A percentile compares a stretch with the other conserved stretches of the same genome.
phyloP scores from a whole-genome alignment of 495 filamentous ascomycete genomes.

The Arthonia radiata region DNA sequence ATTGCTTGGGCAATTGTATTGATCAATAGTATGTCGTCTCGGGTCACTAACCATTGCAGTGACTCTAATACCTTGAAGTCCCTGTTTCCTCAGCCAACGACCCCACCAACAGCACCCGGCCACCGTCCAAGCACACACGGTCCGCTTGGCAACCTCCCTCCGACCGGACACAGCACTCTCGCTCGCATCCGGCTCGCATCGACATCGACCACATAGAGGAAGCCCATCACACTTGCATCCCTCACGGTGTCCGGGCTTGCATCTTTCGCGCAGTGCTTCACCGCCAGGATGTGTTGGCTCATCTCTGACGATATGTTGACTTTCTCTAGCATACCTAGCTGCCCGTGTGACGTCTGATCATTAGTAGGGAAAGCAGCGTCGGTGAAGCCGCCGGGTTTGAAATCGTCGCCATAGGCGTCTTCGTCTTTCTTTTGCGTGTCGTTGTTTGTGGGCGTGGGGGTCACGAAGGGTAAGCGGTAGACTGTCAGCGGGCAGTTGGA shows the following conservation, averaged over 20 bases:
- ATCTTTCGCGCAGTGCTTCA: constrained; percentile 43
- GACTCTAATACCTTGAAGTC: too few species aligned
- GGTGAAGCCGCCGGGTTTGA: too few species aligned
- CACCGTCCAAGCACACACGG: constrained; percentile 35
- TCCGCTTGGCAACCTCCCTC: constrained; percentile 47
- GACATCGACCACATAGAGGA: constrained; percentile 73
- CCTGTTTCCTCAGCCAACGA: background rate
- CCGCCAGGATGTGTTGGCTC: constrained; percentile 48
- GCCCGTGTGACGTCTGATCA: too few species aligned
- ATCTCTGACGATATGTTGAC: constrained; percentile 32
- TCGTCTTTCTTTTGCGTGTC: too few species aligned
- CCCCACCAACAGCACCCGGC: constrained; percentile 12
- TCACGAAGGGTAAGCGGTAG: too few species aligned
- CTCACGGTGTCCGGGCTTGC: constrained; percentile 48
- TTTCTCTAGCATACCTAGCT: constrained; percentile 34
- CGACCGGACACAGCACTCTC: constrained; percentile 57
- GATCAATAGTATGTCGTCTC: too few species aligned
- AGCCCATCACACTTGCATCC: constrained; percentile 72
- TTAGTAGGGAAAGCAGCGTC: too few species aligned
- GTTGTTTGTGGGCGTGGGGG: too few species aligned
- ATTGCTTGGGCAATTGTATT: too few species aligned
- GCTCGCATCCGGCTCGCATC: constrained; percentile 65
- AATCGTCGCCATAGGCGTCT: too few species aligned
- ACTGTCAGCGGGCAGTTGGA: too few species aligned
- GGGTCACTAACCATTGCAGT: too few species aligned